These are phyloP conservation scores for Zangia roseola DNA, from an alignment of 768 basidiomycete genomes.

Conservation along the genomic window DNA sequence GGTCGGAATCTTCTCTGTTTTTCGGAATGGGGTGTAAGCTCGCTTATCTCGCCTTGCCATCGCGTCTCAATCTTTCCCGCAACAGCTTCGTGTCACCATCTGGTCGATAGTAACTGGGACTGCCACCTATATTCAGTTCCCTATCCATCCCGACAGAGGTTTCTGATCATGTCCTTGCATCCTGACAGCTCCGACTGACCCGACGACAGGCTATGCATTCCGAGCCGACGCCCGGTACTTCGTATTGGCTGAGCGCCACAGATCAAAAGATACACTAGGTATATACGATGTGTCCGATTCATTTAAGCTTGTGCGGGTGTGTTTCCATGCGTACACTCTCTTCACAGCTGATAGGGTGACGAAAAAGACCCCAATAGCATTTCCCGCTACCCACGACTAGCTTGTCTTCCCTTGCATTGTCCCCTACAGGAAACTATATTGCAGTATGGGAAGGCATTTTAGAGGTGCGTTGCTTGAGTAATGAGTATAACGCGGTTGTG, in stretches of 20 bases:
- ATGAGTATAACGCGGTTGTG: not conserved
- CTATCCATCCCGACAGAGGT: conserved; percentile 81
- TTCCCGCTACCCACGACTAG: conserved; percentile 77
- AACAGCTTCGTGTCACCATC: conserved; percentile 78
- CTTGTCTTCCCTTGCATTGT: conserved; percentile 67
- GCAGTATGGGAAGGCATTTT: conserved; percentile 83
- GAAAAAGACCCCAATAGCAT: conserved; percentile 51
- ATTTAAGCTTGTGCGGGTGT: conserved; percentile 72
- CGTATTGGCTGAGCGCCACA: conserved; percentile 83
- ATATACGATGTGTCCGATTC: conserved; percentile 74
- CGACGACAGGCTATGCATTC: conserved; percentile 65
- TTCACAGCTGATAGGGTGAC: conserved; percentile 17
- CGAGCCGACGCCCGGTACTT: conserved; percentile 82
- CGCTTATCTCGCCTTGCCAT: not conserved
- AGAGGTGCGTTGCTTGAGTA: conserved; percentile 53
- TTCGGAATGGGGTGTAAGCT: conserved; percentile 89
- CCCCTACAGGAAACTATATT: conserved; percentile 72
- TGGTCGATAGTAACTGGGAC: conserved; percentile 78
- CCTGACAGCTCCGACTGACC: not conserved
- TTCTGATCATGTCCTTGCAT: not conserved
- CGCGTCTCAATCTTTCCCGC: conserved; percentile 1
- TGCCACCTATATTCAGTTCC: conserved; percentile 84
- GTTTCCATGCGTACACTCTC: not conserved
- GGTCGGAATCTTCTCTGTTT: conserved; percentile 84
- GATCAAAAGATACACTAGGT: conserved; percentile 84